Percentiles rank a stretch among this genome's conserved stretches.
phyloP scores from a whole-genome alignment of 2,329 filamentous ascomycete species.

The Clonostachys solani region DNA sequence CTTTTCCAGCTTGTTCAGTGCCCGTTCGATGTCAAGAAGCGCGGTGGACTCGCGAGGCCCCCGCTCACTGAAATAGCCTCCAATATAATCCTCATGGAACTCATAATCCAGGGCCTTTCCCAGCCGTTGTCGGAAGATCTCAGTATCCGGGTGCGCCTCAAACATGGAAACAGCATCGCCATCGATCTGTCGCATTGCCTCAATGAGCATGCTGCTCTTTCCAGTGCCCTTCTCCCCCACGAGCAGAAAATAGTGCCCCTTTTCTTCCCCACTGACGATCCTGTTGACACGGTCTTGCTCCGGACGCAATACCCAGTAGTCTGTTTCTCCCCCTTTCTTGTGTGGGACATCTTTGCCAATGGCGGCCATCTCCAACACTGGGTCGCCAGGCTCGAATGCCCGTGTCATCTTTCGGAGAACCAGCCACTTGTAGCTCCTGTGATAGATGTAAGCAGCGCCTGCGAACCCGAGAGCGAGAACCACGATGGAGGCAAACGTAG shows the following conservation, averaged over 20 bases:
- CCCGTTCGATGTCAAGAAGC: slow-evolving; percentile 89
- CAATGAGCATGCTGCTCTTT: slow-evolving; percentile 92
- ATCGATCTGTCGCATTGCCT: slow-evolving; percentile 90
- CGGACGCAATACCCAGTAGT: slow-evolving; percentile 71
- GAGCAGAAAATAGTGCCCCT: slow-evolving; percentile 85
- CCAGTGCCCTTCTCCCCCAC: slow-evolving; percentile 95
- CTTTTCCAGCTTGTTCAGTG: slow-evolving; percentile 97
- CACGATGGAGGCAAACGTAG: slow-evolving; percentile 70
- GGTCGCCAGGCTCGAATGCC: slow-evolving; percentile 89
- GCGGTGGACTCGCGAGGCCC: slow-evolving; percentile 90
- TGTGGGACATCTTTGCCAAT: slow-evolving; percentile 51
- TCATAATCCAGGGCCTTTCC: slow-evolving; percentile 96
- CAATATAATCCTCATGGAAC: slow-evolving; percentile 97
- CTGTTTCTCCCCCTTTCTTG: slow-evolving; percentile 29
- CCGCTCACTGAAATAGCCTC: slow-evolving; percentile 89
- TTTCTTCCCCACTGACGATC: slow-evolving; percentile 71
- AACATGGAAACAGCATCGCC: slow-evolving; percentile 92
- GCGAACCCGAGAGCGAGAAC: slow-evolving; percentile 64
- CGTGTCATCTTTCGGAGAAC: slow-evolving; percentile 90
- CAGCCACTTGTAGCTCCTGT: slow-evolving; percentile 81
- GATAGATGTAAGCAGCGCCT: slow-evolving; percentile 71
- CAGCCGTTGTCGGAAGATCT: slow-evolving; percentile 89
- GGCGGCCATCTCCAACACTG: slow-evolving; percentile 77
- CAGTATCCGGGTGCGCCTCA: slow-evolving; percentile 89
- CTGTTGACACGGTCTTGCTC: slow-evolving; percentile 78